These are phyloP conservation scores for Yamadazyma friedrichii DNA, from an alignment of 1,139 yeast genomes.

Conservation along the genomic window DNA sequence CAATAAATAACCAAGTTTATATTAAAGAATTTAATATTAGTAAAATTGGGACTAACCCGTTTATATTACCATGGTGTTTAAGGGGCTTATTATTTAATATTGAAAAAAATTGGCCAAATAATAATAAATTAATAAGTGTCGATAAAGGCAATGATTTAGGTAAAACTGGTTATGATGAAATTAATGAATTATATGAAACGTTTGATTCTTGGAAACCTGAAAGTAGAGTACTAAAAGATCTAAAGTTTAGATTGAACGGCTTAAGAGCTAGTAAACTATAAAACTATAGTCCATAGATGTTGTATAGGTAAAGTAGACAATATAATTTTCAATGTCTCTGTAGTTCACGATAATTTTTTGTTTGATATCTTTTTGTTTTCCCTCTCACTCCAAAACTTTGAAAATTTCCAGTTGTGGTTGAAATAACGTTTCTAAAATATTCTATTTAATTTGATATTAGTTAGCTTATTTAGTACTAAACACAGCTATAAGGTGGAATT, in stretches of 20 bases:
- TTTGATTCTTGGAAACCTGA: conserved; percentile 88
- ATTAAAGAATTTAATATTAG: conserved; percentile 62
- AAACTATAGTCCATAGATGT: neutral
- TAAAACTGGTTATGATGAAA: conserved; percentile 48
- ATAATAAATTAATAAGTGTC: conserved; percentile 25
- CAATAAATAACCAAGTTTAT: conserved; percentile 48
- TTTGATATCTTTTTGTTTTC: too few species aligned
- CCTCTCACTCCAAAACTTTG: too few species aligned
- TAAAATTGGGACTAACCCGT: conserved; percentile 73
- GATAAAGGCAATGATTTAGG: conserved; percentile 27
- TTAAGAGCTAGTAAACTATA: conserved; percentile 50
- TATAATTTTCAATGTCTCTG: too few species aligned
- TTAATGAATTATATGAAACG: conserved; percentile 59
- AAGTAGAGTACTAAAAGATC: conserved; percentile 72
- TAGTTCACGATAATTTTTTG: too few species aligned
- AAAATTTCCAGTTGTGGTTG: too few species aligned
- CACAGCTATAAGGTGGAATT: too few species aligned
- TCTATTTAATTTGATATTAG: too few species aligned
- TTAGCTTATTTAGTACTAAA: too few species aligned
- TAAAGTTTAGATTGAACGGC: conserved; percentile 82
- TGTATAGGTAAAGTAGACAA: too few species aligned
- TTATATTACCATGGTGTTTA: conserved; percentile 87
- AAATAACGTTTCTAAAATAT: too few species aligned
- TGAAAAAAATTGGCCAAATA: conserved; percentile 55
- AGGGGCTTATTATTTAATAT: conserved; percentile 70